Evolutionary conservation across 2,329 filamentous ascomycete genomes (phyloP), one percentile per base, ranked within the genome.

Genomic region (Aspergillus niger): DNA sequence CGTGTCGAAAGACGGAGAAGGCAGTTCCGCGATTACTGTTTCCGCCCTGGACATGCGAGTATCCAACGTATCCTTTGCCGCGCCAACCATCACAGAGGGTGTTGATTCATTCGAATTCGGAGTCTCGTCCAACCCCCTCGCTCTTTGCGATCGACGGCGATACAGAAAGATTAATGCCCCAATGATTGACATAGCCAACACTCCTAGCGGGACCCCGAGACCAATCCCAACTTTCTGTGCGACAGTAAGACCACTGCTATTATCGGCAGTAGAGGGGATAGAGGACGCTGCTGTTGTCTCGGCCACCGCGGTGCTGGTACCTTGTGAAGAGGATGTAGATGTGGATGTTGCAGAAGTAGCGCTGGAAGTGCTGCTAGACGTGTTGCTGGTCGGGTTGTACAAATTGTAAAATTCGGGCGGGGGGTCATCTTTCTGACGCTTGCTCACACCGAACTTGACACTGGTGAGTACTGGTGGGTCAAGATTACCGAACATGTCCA

Each of bases 151-250:
- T 22, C 36, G 24, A 24, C 47, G n/a, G 15, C 53, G 58, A 13
- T 32, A 41, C 28, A 53, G 13, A 15, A 39, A 22, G 6, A 38
- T 5, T 8, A 36, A 13, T 3, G 43, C 53, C 10, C 49, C 30
- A 10, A 2, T 17, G 7, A 26, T 7, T 1, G 53, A 47, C 1
- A 60, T 2, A 3, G 41, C 28, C 10, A 60, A 15, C 22, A 57
- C 36, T 0, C 39, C 58, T 28, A 60, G 28, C 10, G 58, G 58
- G 11, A 60, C 22, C 6, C 58, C 58, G 11, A 60, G 38, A 13
- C 58, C 58, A 22, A 60, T 32, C 3, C 58, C 58, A 5, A 60
- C 55, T 24, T 60, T 60, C 2, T 26, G 26, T 10, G 58, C 52
- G 0, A 38, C 20, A 13, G 58, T 51, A 11, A 60, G 44, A 3